phyloP scores from a whole-genome alignment of 2,329 filamentous ascomycete genomes.

The Elsinoe necatrix region DNA sequence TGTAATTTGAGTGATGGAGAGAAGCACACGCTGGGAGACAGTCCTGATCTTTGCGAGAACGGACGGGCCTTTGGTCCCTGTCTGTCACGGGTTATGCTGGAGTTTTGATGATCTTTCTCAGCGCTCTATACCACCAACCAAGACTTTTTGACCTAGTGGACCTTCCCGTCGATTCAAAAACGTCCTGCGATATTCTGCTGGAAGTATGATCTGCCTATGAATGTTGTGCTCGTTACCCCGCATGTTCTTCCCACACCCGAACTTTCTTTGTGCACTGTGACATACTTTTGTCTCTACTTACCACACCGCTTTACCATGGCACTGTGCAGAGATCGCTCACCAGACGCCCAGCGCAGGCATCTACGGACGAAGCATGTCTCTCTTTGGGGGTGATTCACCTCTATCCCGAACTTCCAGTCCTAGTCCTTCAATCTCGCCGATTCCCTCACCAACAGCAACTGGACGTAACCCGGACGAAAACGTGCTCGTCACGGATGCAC shows the following conservation, averaged over 20 bases:
- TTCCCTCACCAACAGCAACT: background rate
- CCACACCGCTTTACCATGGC: no score
- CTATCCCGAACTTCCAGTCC: background rate
- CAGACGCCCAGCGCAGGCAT: no score
- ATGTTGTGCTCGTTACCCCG: no score
- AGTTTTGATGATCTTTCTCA: slow-evolving; percentile 11
- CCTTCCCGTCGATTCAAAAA: no score
- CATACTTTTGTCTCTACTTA: no score
- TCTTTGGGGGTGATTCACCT: slow-evolving; percentile 7
- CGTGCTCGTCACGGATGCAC: background rate
- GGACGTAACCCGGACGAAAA: background rate
- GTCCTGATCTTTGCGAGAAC: background rate
- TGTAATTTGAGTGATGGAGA: background rate
- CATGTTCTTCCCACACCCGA: no score
- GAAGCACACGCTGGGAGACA: background rate
- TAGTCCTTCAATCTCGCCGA: slow-evolving; percentile 13
- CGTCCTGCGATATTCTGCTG: no score
- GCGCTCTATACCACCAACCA: slow-evolving; percentile 16
- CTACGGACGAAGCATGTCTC: background rate
- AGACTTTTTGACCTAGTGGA: slow-evolving; percentile 1
- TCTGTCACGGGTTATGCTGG: slow-evolving; percentile 5
- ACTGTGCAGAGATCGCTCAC: no score
- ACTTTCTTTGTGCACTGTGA: no score
- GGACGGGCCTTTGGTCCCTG: background rate
- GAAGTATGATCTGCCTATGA: no score